Percentiles rank a stretch among this genome's conserved stretches.
phyloP scores from a whole-genome alignment of 495 filamentous ascomycete species.

The Apiosordaria backusii region DNA sequence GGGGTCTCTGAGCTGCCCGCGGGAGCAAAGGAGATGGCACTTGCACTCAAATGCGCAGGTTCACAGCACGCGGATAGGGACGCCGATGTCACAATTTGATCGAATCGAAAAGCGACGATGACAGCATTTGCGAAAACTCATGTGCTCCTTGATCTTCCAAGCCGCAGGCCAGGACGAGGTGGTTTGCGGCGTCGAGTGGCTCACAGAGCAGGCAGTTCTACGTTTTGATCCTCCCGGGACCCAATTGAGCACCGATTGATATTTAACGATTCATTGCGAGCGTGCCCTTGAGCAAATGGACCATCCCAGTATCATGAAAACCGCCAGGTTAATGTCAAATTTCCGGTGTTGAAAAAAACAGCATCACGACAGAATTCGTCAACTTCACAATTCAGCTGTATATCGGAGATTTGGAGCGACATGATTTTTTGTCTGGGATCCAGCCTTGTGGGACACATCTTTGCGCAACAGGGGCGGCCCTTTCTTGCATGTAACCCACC shows the following conservation, averaged over 20 bases:
- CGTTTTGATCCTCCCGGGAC: too few relatives aligned
- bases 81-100: neutral
- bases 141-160: neutral
- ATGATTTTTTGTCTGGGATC: conserved; percentile 4
- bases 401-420: neutral
- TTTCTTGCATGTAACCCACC: neutral
- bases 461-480: neutral
- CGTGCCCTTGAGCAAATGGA: neutral
- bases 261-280: neutral
- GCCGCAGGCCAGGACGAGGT: neutral
- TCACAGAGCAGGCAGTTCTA: neutral
- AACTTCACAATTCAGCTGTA: neutral
- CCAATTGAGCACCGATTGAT: neutral
- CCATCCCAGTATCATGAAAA: neutral
- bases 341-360: neutral
- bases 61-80: neutral
- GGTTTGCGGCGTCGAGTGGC: neutral
- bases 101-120: neutral
- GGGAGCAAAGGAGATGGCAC: neutral
- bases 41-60: neutral
- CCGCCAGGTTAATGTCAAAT: neutral
- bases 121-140: neutral
- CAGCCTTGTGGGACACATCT: conserved; percentile 7
- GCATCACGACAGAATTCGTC: neutral
- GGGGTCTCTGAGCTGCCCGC: neutral